Percentiles rank a stretch among this genome's conserved stretches.
These are phyloP conservation scores for Colletotrichum costaricense DNA, from an alignment of 2,329 filamentous ascomycete genomes.

Conservation along the genomic window DNA sequence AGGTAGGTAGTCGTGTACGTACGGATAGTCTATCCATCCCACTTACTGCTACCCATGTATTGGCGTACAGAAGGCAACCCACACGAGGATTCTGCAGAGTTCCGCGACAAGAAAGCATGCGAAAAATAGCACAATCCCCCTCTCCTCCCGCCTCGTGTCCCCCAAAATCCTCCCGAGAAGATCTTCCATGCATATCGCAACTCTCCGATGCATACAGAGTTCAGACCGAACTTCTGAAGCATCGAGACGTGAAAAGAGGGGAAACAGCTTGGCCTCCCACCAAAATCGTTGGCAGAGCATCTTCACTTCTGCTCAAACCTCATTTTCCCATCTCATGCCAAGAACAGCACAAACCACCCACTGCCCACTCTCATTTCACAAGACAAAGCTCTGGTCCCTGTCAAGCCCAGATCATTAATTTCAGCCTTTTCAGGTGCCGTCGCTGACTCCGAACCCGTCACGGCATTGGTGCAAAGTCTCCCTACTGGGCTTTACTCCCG, in stretches of 20 bases:
- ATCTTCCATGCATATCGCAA: conserved; percentile 4
- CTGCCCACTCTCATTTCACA: conserved; percentile 14
- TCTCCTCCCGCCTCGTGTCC: neutral
- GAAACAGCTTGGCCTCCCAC: neutral
- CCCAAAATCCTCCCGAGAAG: neutral
- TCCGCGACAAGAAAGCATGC: neutral
- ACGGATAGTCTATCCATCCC: neutral
- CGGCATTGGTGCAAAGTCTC: neutral
- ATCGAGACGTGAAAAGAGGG: neutral
- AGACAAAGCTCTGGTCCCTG: neutral
- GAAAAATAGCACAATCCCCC: conserved; percentile 18
- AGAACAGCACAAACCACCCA: conserved; percentile 11
- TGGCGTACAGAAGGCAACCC: neutral
- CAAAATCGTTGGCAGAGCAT: neutral
- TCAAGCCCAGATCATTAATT: neutral
- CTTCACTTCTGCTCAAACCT: neutral
- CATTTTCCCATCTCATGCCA: neutral
- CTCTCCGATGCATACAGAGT: neutral
- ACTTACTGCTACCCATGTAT: neutral
- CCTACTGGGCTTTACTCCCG: neutral
- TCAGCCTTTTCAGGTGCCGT: neutral
- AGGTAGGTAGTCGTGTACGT: too few species aligned
- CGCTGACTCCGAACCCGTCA: conserved; percentile 13
- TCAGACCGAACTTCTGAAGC: neutral
- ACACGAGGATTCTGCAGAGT: neutral